A percentile compares a stretch with the other conserved stretches of the same genome.
These are phyloP conservation scores for Xanthoparmelia taractica DNA, from an alignment of 495 filamentous ascomycete species.

Conservation along the genomic window DNA sequence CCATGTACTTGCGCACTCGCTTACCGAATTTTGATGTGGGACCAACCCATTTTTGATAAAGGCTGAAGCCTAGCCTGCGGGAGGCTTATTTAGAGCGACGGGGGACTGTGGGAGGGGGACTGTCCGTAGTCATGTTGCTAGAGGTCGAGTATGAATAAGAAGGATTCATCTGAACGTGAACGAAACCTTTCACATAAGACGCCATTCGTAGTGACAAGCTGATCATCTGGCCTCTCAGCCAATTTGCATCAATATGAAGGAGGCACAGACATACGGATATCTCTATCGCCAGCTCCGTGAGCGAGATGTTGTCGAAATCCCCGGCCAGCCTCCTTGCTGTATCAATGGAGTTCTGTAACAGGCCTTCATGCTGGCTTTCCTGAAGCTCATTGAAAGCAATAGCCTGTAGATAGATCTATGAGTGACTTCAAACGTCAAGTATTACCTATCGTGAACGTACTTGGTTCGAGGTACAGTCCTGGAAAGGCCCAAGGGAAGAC, in stretches of 20 bases:
- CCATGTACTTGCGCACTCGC: too few species aligned
- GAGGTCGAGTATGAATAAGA: not conserved
- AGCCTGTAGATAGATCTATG: not conserved
- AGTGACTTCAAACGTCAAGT: not conserved
- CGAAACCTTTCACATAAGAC: not conserved
- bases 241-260: not conserved
- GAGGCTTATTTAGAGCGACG: too few species aligned
- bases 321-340: not conserved
- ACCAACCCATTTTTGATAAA: too few species aligned
- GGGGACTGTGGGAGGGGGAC: too few species aligned
- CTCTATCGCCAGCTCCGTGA: not conserved
- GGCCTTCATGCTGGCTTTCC: not conserved
- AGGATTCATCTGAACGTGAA: slow-evolving; percentile 1
- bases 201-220: not conserved
- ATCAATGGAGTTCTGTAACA: not conserved
- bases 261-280: not conserved
- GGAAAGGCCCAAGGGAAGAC: not conserved
- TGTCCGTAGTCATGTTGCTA: too few species aligned
- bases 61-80: too few species aligned
- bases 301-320: not conserved
- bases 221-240: not conserved
- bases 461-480: slow-evolving; percentile 5
- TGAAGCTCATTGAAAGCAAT: slow-evolving; percentile 3
- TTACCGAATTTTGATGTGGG: too few species aligned
- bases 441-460: not conserved